Base-by-base conservation (phyloP, 768 basidiomycete species). In the Suillus cothurnatus region DNA sequence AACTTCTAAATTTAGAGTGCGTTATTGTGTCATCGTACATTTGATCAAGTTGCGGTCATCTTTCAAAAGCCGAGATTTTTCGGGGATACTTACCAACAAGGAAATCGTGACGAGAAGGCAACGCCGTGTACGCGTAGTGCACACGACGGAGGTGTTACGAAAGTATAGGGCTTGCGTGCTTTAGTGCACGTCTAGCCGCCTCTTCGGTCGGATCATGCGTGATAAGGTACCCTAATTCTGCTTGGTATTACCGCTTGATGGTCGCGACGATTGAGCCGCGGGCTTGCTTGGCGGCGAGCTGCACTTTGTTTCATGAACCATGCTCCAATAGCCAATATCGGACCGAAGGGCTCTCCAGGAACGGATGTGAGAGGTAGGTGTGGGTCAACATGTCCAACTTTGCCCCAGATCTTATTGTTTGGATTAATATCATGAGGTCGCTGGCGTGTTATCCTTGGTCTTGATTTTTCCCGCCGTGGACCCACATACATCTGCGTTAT, bases 151-250 rank as follows among this genome's bases (percentile, higher is more conserved):
- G n/a, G 31, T n/a, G 6, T 32, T 39, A 58, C 38, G 38, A 38
- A 39, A 39, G 38, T 28, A 26, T 6, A 39, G 26, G 36, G 38
- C 23, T 28, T 58, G 36, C 38, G 23, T 38, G 34, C n/a, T 57
- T 38, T 17, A 26, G 9, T 39, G 38, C 57, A 12, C 38, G 19
- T 58, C 57, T 28, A 39, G 38, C 26, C 57, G 19, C 26, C 38
- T 55, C 57, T 58, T 39, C 38, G 38, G 19, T 39, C 57, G 57
- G 57, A 58, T 39, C 57, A 58, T 26, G 26, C 36, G 38, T 58
- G 36, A 58, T 58, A 39, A 58, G 57, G 26, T 28, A 8, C 15
- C 38, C 17, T 39, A n/a, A n/a, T n/a, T n/a, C n/a, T n/a, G n/a
- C 23, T 12, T 6, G 26, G 57, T 28, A n/a, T n/a, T n/a, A n/a